Evolutionary conservation across 2,329 filamentous ascomycete genomes (phyloP).

Genomic region (Aspergillus viridinutans): DNA sequence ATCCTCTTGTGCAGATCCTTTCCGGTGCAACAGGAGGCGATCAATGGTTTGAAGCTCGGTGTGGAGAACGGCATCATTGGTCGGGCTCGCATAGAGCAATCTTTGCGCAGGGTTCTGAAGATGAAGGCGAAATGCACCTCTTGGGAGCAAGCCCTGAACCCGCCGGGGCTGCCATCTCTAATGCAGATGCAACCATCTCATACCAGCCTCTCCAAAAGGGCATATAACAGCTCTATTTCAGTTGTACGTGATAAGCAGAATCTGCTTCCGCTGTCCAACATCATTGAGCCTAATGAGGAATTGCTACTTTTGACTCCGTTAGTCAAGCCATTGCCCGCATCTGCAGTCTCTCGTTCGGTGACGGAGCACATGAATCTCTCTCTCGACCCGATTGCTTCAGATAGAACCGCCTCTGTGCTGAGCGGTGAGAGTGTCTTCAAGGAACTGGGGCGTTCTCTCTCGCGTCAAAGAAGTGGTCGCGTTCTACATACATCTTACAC

Average conservation of each 20-base stretch:
- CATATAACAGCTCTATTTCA: conserved; percentile 89
- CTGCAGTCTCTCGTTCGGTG: conserved; percentile 68
- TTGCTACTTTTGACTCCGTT: conserved; percentile 83
- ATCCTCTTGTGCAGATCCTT: conserved; percentile 85
- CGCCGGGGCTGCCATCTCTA: conserved; percentile 70
- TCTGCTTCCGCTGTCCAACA: conserved; percentile 74
- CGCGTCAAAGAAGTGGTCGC: conserved; percentile 77
- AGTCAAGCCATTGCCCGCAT: conserved; percentile 88
- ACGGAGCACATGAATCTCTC: conserved; percentile 49
- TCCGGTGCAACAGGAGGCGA: conserved; percentile 83
- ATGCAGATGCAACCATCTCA: conserved; percentile 80
- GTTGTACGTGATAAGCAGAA: conserved; percentile 87
- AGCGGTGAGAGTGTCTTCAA: conserved; percentile 90
- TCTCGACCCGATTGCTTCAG: conserved; percentile 53
- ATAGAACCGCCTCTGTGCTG: conserved; percentile 65
- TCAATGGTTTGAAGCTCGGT: conserved; percentile 82
- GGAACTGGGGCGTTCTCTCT: conserved; percentile 82
- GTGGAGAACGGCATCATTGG: conserved; percentile 88
- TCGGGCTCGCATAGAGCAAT: conserved; percentile 72
- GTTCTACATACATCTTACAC: conserved; percentile 94
- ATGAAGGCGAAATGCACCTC: conserved; percentile 83
- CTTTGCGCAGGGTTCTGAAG: conserved; percentile 69
- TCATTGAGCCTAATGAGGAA: conserved; percentile 80
- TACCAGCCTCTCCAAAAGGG: conserved; percentile 72
- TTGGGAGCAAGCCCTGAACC: conserved; percentile 88